Percentiles rank a stretch among this genome's conserved stretches.
These are phyloP conservation scores for Dioszegia crocea DNA, from an alignment of 768 basidiomycete genomes.

Conservation along the genomic window DNA sequence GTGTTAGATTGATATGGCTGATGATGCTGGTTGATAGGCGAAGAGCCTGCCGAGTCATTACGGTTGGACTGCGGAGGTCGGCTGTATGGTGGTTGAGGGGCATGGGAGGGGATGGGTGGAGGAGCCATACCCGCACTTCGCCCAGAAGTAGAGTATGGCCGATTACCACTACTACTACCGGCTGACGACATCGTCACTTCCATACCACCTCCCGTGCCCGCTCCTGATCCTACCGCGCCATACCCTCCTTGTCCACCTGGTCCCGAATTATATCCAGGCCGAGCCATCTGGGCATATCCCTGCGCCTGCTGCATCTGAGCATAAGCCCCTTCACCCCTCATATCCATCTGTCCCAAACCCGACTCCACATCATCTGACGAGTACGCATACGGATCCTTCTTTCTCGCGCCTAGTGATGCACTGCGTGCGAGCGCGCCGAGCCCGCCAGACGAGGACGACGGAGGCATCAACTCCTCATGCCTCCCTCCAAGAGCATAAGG, in stretches of 20 bases:
- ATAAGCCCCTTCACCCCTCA: slow-evolving; percentile 15
- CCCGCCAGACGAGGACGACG: slow-evolving; percentile 16
- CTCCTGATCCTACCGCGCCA: slow-evolving; percentile 5
- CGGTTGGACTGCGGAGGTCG: slow-evolving; percentile 16
- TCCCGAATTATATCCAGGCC: slow-evolving; percentile 1
- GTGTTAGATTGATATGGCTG: too few relatives aligned
- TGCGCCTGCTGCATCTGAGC: slow-evolving; percentile 2
- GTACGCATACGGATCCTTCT: slow-evolving; percentile 45
- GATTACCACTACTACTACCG: slow-evolving; percentile 7
- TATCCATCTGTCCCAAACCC: slow-evolving; percentile 43
- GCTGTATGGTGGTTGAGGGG: background rate
- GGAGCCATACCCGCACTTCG: slow-evolving; percentile 25
- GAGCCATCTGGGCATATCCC: slow-evolving; percentile 5
- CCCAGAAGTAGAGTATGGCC: background rate
- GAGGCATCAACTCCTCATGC: slow-evolving; percentile 24
- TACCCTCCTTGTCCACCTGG: background rate
- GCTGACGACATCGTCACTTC: slow-evolving; percentile 33
- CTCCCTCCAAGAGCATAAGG: too few relatives aligned
- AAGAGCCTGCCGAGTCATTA: slow-evolving; percentile 13
- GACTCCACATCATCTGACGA: slow-evolving; percentile 46
- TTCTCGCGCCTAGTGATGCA: slow-evolving; percentile 41
- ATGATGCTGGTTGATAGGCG: slow-evolving; percentile 1
- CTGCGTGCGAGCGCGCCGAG: slow-evolving; percentile 39
- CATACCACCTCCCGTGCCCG: background rate
- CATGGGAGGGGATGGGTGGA: slow-evolving; percentile 33